These are phyloP conservation scores for Termitomyces sp. DNA, from an alignment of 768 basidiomycete species.

Conservation along the genomic window DNA sequence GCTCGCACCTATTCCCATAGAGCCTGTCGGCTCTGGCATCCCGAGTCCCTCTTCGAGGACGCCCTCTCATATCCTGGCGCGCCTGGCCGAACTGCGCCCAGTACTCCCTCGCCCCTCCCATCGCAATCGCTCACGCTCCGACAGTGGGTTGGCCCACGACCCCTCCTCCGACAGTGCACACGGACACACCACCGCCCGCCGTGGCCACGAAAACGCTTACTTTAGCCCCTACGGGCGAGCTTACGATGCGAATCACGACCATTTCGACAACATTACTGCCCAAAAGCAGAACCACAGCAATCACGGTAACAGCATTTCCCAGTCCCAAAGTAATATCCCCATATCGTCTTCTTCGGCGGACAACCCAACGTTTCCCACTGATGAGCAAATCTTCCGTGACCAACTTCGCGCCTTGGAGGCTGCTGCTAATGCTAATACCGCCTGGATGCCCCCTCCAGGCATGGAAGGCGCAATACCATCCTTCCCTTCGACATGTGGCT, in stretches of 20 bases:
- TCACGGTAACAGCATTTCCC: constrained; percentile 13
- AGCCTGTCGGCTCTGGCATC: background rate
- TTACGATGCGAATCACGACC: constrained; percentile 43
- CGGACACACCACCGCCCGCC: constrained; percentile 36
- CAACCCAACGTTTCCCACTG: constrained; percentile 14
- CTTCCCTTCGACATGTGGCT: constrained; percentile 52
- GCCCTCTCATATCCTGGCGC: constrained; percentile 48
- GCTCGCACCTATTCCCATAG: constrained; percentile 6
- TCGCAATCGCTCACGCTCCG: constrained; percentile 14
- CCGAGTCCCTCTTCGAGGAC: constrained; percentile 14
- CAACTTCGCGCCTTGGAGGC: constrained; percentile 24
- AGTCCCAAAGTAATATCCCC: constrained; percentile 14
- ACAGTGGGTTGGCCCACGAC: constrained; percentile 36
- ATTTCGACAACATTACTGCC: constrained; percentile 3
- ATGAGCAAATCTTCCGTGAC: constrained; percentile 21
- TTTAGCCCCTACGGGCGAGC: constrained; percentile 69
- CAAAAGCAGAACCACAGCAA: background rate
- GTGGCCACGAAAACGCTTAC: constrained; percentile 41
- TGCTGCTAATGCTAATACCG: constrained; percentile 28
- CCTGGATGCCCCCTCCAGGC: constrained; percentile 14
- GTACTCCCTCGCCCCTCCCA: constrained; percentile 57
- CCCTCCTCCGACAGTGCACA: constrained; percentile 41
- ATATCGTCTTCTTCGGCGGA: constrained; percentile 16
- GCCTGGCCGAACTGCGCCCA: constrained; percentile 61
- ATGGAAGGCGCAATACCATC: constrained; percentile 17